Evolutionary conservation across 2,329 filamentous ascomycete species (phyloP), one percentile per base, ranked within the genome.

Genomic region (Colletotrichum sp.): DNA sequence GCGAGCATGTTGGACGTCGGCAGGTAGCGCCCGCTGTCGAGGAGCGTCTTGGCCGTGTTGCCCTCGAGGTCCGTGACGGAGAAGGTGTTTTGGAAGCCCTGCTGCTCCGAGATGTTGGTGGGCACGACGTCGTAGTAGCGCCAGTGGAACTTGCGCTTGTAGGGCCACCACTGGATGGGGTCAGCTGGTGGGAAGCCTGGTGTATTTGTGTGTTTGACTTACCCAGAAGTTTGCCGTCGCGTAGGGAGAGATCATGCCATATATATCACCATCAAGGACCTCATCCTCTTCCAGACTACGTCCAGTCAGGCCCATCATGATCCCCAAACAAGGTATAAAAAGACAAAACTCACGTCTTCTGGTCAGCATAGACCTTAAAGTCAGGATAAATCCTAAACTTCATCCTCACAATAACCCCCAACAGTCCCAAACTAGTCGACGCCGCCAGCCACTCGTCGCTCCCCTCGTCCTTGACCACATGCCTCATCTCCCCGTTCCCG

Each of bases 41-140:
- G 84, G 28, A 89, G 81, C 6, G 83, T 80, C 18, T 82, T 81
- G 9, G 87, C 87, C 5, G 85, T 79, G 55, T 77, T 76, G 4
- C 84, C 88, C 77, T 89, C 87, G 73, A 86, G 48, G 13, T 84
- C 80, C 0, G 87, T 86, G 28, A 89, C 80, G 43, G 88, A 89
- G 78, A 90, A 90, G 24, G 88, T 90, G 76, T 86, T 88, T 76
- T 89, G 88, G 80, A 89, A 89, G 10, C 87, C 88, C 75, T 89
- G 79, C 76, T 89, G 88, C 43, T 81, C 77, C 66, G 83, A 86
- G 13, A 82, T 81, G 55, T 83, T 82, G n/a, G 80, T 76, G 1
- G 84, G 82, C 5, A 89, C 83, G n/a, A 84, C 79, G 78, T 89
- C 87, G 79, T 90, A 90, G 81, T 88, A 89, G n/a, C 88, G 84